phyloP scores from a whole-genome alignment of 768 basidiomycete genomes.

The Kwoniella sp. region DNA sequence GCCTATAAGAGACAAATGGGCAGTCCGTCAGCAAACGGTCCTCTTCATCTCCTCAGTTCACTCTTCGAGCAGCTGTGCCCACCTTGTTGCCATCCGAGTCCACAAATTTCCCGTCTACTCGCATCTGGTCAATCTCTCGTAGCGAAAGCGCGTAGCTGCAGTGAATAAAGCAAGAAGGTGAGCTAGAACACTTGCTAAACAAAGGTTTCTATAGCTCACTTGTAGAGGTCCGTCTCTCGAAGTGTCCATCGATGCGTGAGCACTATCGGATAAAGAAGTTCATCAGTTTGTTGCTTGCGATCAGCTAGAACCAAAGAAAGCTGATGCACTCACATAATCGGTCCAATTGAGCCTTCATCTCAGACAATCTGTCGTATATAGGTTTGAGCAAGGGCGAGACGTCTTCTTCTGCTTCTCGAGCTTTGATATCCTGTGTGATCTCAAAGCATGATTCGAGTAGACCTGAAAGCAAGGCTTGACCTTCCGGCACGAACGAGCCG shows the following conservation, averaged over 20 bases:
- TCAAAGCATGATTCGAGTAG: constrained; percentile 96
- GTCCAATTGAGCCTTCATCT: constrained; percentile 85
- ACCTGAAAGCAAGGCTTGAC: constrained; percentile 87
- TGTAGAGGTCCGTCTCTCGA: constrained; percentile 66
- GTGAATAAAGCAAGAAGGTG: neutral
- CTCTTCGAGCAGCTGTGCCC: neutral
- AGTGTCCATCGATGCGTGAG: constrained; percentile 97
- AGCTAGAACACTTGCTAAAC: neutral
- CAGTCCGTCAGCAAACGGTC: neutral
- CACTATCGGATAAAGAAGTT: constrained; percentile 57
- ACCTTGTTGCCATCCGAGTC: constrained; percentile 83
- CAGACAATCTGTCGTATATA: constrained; percentile 85
- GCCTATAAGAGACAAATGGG: constrained; percentile 57
- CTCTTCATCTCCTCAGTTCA: neutral
- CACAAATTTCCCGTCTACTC: constrained; percentile 94
- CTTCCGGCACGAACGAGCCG: constrained; percentile 77
- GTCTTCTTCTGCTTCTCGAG: constrained; percentile 74
- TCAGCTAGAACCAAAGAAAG: too few relatives aligned
- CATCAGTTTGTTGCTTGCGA: too few relatives aligned
- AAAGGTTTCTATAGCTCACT: constrained; percentile 40
- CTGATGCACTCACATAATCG: constrained; percentile 60
- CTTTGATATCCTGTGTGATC: constrained; percentile 90
- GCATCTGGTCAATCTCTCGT: constrained; percentile 95
- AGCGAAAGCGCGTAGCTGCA: constrained; percentile 85
- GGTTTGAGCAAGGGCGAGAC: constrained; percentile 83